Evolutionary conservation across 192 early-diverging fungal genomes (phyloP).

Genomic region (Umbelopsis vinacea): DNA sequence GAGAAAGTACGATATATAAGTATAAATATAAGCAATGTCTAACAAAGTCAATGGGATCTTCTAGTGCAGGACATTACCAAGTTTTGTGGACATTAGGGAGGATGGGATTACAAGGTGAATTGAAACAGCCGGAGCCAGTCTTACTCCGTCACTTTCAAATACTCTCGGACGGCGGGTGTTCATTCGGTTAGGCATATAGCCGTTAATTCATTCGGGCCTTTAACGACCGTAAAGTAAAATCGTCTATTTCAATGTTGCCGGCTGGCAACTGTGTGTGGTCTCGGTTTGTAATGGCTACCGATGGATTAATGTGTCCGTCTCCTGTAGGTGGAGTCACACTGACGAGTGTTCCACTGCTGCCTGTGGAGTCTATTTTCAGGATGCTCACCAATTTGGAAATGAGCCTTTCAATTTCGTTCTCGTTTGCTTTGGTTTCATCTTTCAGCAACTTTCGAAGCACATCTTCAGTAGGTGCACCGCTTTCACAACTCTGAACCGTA

Average conservation of each 20-base stretch:
- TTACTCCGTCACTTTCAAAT: no score
- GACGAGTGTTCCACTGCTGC: conserved; percentile 9
- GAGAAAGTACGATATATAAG: not conserved
- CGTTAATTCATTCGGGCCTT: conserved; percentile 55
- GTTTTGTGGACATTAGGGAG: not conserved
- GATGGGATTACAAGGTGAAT: not conserved
- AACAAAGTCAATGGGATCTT: not conserved
- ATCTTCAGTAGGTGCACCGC: conserved; percentile 30
- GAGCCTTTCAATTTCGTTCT: conserved; percentile 31
- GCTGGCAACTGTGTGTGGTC: conserved; percentile 43
- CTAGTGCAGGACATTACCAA: conserved; percentile 1
- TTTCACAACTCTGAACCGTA: conserved; percentile 37
- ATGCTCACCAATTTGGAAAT: conserved; percentile 36
- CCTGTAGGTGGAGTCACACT: conserved; percentile 11
- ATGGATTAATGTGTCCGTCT: not conserved
- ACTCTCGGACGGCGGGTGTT: not conserved
- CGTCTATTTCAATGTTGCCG: conserved; percentile 49
- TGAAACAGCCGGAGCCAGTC: no score
- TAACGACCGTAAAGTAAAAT: conserved; percentile 44
- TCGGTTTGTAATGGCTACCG: not conserved
- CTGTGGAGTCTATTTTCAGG: conserved; percentile 27
- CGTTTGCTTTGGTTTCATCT: conserved; percentile 39
- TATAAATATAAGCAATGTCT: not conserved
- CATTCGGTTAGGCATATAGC: conserved; percentile 45
- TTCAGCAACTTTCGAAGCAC: conserved; percentile 35